Percentiles rank a stretch among this genome's conserved stretches.
These are phyloP conservation scores for Sarocladium oryzae DNA, from an alignment of 2,329 filamentous ascomycete genomes.

Conservation along the genomic window DNA sequence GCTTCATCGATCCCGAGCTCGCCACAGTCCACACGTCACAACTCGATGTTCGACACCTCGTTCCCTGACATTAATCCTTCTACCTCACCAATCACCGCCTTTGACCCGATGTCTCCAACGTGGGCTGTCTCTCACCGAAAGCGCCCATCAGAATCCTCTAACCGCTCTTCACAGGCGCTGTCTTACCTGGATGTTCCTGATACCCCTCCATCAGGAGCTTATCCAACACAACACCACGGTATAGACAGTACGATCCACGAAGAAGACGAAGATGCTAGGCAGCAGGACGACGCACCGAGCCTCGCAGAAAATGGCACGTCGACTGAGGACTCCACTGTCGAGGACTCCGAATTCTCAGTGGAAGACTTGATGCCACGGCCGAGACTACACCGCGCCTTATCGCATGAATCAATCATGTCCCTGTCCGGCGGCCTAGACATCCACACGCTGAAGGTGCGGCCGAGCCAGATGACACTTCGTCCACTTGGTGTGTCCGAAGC, in stretches of 20 bases:
- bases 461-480: conserved; percentile 63
- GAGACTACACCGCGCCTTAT: conserved; percentile 58
- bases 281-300: conserved; percentile 14
- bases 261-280: conserved; percentile 28
- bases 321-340: conserved; percentile 28
- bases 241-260: conserved; percentile 29
- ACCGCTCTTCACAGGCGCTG: conserved; percentile 39
- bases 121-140: conserved; percentile 49
- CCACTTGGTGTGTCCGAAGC: conserved; percentile 48
- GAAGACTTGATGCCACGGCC: conserved; percentile 32
- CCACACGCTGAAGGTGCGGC: conserved; percentile 69
- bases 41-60: conserved; percentile 74
- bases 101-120: conserved; percentile 59
- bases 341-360: conserved; percentile 23
- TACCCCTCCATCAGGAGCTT: conserved; percentile 16
- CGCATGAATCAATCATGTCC: conserved; percentile 86
- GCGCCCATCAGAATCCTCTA: conserved; percentile 49
- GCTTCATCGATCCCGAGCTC: conserved; percentile 75
- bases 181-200: conserved; percentile 27
- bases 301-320: conserved; percentile 22
- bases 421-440: conserved; percentile 85
- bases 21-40: conserved; percentile 65
- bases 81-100: conserved; percentile 73
- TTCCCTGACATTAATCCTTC: conserved; percentile 56
- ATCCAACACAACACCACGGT: conserved; percentile 15